Evolutionary conservation across 768 basidiomycete genomes (phyloP), one percentile per base, ranked within the genome.

Genomic region (Tricholoma matsutake): DNA sequence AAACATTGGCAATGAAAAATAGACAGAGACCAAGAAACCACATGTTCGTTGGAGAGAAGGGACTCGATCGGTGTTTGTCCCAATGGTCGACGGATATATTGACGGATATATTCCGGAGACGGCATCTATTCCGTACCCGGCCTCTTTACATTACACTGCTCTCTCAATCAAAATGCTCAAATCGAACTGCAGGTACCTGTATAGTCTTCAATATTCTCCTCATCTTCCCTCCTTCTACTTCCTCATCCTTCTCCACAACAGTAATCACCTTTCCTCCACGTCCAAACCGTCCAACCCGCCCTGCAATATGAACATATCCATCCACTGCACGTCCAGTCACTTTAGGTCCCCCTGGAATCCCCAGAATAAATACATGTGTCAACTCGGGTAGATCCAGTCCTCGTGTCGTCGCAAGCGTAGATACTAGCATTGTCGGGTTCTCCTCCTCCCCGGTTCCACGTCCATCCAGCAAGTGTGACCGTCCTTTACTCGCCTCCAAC

Each of bases 241-340:
- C 71, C 58, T 68, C 74, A 39, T 68, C 75, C 57, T 73, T 75
- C 52, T 83, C 80, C 35, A 92, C 71, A 39, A 91, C 76, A 28
- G 79, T 84, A 60, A 92, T 76, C 56, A 91, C 88, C 72, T 83
- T 87, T 14, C 90, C 90, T 20, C 71, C 73, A 45, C 82, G 72
- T 49, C 87, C 86, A 69, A 89, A 88, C 61, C 90, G 81, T 20
- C 90, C 89, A n/a, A 87, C 88, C 11, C 91, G 84, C 13, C 91
- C 91, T 5, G 87, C 85, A 43, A 86, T 74, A 66, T 92, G 91
- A 64, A 86, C 61, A 69, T 92, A 92, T 41, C 77, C 78, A 64
- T 88, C 87, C 39, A 83, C 81, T 10, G 75, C 72, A 64, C 69
- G 69, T 31, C 77, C 79, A 52, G 68, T 75, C 37, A 78, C 74